Evolutionary conservation across 2,329 filamentous ascomycete species (phyloP).

Genomic region (Fusarium xylarioides): DNA sequence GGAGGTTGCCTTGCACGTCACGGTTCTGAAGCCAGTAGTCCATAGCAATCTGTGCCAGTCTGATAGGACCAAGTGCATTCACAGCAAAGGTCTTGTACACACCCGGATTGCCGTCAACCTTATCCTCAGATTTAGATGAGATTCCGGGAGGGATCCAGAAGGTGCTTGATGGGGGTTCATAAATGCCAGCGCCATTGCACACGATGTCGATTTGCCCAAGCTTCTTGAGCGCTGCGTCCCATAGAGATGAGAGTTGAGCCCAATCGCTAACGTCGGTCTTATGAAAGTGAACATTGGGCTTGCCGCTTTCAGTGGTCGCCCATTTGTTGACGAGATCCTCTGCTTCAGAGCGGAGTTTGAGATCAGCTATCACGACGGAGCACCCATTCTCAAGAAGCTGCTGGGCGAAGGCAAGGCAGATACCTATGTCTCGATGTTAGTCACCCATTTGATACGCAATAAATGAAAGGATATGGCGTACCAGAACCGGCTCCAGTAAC

Average conservation of each 20-base stretch:
- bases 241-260: constrained; percentile 38
- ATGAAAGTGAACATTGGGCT: constrained; percentile 17
- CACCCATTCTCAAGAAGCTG: neutral
- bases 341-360: neutral
- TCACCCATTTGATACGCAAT: fast-evolving
- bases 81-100: constrained; percentile 40
- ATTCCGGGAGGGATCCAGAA: constrained; percentile 43
- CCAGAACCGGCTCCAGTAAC: constrained; percentile 24
- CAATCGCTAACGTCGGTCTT: constrained; percentile 41
- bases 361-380: constrained; percentile 1
- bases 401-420: constrained; percentile 2
- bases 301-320: fast-evolving
- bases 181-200: constrained; percentile 69
- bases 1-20: constrained; percentile 28
- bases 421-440: neutral
- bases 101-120: constrained; percentile 18
- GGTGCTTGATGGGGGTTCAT: constrained; percentile 40
- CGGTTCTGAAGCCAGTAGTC: constrained; percentile 44
- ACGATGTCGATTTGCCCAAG: constrained; percentile 68
- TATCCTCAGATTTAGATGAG: constrained; percentile 28
- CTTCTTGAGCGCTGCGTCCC: constrained; percentile 49
- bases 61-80: constrained; percentile 41
- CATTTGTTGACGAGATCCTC: neutral
- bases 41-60: constrained; percentile 43
- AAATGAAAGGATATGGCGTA: neutral